Conservation (phyloP, 768 basidiomycete genomes). For the Harrya chromipes region DNA sequence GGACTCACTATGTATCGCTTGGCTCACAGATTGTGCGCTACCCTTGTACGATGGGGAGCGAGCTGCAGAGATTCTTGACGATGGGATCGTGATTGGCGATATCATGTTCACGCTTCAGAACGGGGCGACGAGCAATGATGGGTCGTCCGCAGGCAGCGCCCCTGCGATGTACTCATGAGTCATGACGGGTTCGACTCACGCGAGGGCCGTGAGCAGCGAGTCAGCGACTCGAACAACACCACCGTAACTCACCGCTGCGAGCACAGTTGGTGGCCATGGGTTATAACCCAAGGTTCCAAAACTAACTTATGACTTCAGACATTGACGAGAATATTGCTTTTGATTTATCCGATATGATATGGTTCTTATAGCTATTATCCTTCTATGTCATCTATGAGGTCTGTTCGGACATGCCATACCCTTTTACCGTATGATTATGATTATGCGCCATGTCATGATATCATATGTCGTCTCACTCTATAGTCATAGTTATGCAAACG, state of each 20-base stretch:
- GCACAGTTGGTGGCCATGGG: not conserved
- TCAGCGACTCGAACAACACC: not conserved
- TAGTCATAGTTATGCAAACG: too few relatives aligned
- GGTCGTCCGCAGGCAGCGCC: not conserved
- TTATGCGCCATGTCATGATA: too few relatives aligned
- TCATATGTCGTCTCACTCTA: too few relatives aligned
- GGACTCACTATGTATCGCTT: not conserved
- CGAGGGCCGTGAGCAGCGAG: not conserved
- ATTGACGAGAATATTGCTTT: not conserved
- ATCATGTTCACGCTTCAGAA: constrained; percentile 18
- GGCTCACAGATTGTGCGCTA: constrained; percentile 21
- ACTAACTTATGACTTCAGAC: not conserved
- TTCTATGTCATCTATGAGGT: not conserved
- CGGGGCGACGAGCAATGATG: not conserved
- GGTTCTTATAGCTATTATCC: not conserved
- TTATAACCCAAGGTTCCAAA: not conserved
- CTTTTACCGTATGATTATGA: not conserved
- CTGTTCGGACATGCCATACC: not conserved
- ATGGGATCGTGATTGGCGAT: constrained; percentile 19
- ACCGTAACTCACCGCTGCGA: not conserved
- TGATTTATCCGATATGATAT: not conserved
- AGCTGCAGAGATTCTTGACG: constrained; percentile 12
- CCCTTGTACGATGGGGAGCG: constrained; percentile 16
- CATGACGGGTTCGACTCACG: not conserved
- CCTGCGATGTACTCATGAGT: not conserved